Conservation (phyloP, 257 asterid genomes). For the Eucommia ulmoides region DNA sequence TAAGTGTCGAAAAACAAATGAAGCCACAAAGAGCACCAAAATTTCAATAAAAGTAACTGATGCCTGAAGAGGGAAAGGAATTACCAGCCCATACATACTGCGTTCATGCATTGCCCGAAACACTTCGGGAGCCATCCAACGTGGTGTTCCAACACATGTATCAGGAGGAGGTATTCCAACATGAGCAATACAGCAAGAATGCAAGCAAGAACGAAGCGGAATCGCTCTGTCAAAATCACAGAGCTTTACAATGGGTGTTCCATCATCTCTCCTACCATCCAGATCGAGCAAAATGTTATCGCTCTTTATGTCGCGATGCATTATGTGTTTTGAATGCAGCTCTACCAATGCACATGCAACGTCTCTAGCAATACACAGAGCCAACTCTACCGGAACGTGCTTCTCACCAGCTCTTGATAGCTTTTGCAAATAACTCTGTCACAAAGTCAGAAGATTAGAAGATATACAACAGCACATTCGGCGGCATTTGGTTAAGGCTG, state of each 20-base stretch:
- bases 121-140: constrained; percentile 99
- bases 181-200: constrained; percentile 86
- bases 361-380: constrained; percentile 59
- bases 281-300: constrained; percentile 80
- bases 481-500: too few relatives aligned
- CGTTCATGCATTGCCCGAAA: constrained; percentile 25
- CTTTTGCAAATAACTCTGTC: constrained; percentile 59
- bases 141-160: constrained; percentile 89
- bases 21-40: too few relatives aligned
- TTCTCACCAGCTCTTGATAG: constrained; percentile 43
- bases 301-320: constrained; percentile 89
- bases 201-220: constrained; percentile 68
- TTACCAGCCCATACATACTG: constrained; percentile 41
- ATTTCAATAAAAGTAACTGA: too few relatives aligned
- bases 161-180: constrained; percentile 75
- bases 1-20: too few relatives aligned
- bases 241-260: constrained; percentile 72
- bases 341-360: constrained; percentile 65
- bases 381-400: constrained; percentile 37
- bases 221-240: constrained; percentile 85
- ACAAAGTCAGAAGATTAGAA: too few relatives aligned
- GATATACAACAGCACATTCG: too few relatives aligned
- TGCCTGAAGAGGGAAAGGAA: too few relatives aligned
- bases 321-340: constrained; percentile 60
- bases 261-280: constrained; percentile 50